phyloP scores from a whole-genome alignment of 2,329 filamentous ascomycete genomes.

The Emergomyces orientalis region DNA sequence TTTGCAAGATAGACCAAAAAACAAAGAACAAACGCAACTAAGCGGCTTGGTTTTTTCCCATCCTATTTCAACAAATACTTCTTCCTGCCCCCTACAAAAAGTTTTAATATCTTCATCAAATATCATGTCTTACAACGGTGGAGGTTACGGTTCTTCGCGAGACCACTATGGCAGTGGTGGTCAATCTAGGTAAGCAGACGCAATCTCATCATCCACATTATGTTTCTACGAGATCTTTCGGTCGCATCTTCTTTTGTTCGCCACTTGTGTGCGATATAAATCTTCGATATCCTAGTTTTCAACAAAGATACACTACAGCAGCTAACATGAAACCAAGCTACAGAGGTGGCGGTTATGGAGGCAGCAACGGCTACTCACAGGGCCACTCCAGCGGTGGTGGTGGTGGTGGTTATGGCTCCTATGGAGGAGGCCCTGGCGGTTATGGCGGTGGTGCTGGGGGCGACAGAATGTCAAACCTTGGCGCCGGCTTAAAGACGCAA shows the following conservation, averaged over 20 bases:
- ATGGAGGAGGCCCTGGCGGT: slow-evolving; percentile 16
- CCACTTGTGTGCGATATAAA: not conserved
- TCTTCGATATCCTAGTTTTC: not conserved
- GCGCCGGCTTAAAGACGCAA: slow-evolving; percentile 77
- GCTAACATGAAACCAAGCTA: slow-evolving; percentile 22
- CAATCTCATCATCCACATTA: slow-evolving; percentile 14
- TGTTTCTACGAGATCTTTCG: not conserved
- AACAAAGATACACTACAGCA: not conserved
- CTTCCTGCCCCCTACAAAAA: slow-evolving; percentile 10
- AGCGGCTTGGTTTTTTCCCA: slow-evolving; percentile 10
- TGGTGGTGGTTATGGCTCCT: slow-evolving; percentile 13
- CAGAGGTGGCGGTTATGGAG: slow-evolving; percentile 15
- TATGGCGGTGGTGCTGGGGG: slow-evolving; percentile 45
- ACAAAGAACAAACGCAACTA: not conserved
- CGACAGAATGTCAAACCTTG: slow-evolving; percentile 90
- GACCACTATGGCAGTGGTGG: slow-evolving; percentile 49
- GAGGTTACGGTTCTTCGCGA: slow-evolving; percentile 34
- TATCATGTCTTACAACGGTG: slow-evolving; percentile 65
- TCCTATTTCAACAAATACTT: slow-evolving; percentile 11
- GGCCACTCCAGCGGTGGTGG: slow-evolving; percentile 10
- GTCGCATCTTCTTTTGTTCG: not conserved
- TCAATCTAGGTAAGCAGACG: slow-evolving; percentile 40
- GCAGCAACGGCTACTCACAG: not conserved
- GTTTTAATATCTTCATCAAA: slow-evolving; percentile 14
- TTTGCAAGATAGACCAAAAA: not conserved